Conservation (phyloP, 495 filamentous ascomycete species). For the Astrothelium subdiscretum region DNA sequence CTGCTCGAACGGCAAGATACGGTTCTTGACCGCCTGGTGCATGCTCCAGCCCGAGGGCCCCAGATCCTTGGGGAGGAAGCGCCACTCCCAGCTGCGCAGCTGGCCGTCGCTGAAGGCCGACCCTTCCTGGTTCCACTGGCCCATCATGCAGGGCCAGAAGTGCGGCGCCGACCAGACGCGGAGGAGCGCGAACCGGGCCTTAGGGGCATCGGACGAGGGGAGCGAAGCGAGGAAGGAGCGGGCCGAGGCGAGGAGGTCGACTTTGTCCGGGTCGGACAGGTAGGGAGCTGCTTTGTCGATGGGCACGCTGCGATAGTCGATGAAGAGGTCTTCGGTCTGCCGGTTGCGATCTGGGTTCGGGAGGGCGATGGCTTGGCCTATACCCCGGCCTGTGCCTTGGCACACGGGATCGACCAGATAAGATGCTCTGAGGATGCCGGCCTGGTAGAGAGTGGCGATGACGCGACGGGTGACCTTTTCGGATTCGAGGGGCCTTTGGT, state of each 20-base stretch:
- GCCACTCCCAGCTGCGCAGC: conserved; percentile 36
- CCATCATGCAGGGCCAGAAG: conserved; percentile 41
- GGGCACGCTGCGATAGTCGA: conserved; percentile 25
- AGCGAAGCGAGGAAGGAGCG: conserved; percentile 23
- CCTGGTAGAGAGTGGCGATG: conserved; percentile 35
- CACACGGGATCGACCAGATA: conserved; percentile 20
- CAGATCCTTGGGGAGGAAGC: conserved; percentile 42
- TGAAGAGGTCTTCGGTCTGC: conserved; percentile 29
- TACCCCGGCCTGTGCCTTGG: too few species aligned
- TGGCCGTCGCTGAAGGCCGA: conserved; percentile 31
- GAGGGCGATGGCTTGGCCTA: conserved; percentile 29
- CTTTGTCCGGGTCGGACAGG: conserved; percentile 21
- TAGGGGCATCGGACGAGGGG: background rate
- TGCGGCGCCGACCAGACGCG: conserved; percentile 40
- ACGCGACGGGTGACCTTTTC: conserved; percentile 30
- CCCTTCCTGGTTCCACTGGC: conserved; percentile 19
- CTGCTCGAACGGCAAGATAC: conserved; percentile 22
- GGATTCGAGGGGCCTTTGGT: conserved; percentile 29
- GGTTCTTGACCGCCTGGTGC: conserved; percentile 26
- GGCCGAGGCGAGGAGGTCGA: conserved; percentile 24
- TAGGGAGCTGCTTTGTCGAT: conserved; percentile 10
- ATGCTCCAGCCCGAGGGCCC: conserved; percentile 33
- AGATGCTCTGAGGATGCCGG: conserved; percentile 28
- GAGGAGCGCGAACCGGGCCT: conserved; percentile 33
- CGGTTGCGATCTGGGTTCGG: conserved; percentile 25